These are phyloP conservation scores for Hemileccinum rubropunctum DNA, from an alignment of 768 basidiomycete species.

Conservation along the genomic window DNA sequence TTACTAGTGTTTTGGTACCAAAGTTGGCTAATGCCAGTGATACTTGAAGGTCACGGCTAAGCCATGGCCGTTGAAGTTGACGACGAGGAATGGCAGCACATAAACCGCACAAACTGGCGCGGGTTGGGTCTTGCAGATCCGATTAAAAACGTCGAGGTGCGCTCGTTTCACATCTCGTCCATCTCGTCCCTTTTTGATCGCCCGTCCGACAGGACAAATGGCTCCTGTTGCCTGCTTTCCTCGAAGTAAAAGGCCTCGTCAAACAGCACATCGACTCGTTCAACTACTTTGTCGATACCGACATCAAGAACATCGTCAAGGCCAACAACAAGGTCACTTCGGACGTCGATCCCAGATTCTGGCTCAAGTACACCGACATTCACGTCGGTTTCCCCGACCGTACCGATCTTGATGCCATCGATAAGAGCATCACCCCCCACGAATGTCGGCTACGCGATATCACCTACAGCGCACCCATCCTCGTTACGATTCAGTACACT, in stretches of 20 bases:
- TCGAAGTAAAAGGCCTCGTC: constrained; percentile 96
- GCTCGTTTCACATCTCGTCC: constrained; percentile 22
- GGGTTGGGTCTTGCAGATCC: constrained; percentile 84
- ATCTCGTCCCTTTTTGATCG: constrained; percentile 2
- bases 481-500: constrained; percentile 93
- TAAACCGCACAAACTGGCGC: constrained; percentile 59
- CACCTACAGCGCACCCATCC: constrained; percentile 90
- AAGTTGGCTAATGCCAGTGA: background rate
- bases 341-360: constrained; percentile 95
- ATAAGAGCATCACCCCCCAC: constrained; percentile 88
- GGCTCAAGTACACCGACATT: constrained; percentile 96
- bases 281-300: constrained; percentile 97
- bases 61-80: constrained; percentile 18
- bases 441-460: constrained; percentile 96
- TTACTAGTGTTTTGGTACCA: no score
- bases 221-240: constrained; percentile 92
- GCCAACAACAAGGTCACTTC: constrained; percentile 93
- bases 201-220: constrained; percentile 81
- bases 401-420: constrained; percentile 75
- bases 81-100: constrained; percentile 57
- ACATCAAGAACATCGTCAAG: constrained; percentile 94
- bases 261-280: constrained; percentile 99
- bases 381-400: constrained; percentile 90
- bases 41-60: background rate
- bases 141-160: constrained; percentile 86